These are phyloP conservation scores for Euphrasia arctica DNA, from an alignment of 305 asterid genomes.

Conservation along the genomic window DNA sequence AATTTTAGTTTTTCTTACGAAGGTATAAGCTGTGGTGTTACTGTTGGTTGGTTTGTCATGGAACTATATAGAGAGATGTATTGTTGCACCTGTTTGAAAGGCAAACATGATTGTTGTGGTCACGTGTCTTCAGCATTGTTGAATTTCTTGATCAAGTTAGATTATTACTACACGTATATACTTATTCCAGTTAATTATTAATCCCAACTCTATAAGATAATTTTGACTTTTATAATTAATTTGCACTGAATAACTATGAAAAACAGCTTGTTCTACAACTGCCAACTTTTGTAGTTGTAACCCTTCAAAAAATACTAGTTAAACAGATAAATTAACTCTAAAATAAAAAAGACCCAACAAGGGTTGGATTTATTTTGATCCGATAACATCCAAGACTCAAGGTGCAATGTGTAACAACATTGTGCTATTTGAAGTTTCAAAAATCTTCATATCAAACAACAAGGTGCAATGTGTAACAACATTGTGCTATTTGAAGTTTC, in stretches of 20 bases:
- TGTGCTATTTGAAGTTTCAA: neutral
- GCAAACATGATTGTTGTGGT: neutral
- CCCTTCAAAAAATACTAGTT: too few relatives aligned
- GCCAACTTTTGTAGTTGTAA: too few relatives aligned
- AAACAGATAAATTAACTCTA: too few relatives aligned
- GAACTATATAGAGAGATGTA: neutral
- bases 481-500: neutral
- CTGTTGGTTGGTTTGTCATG: constrained; percentile 28
- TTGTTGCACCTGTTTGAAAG: neutral
- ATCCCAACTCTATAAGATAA: too few relatives aligned
- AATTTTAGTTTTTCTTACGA: constrained; percentile 24
- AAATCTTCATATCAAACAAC: neutral
- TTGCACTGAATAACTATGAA: too few relatives aligned
- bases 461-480: neutral
- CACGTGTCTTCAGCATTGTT: too few relatives aligned
- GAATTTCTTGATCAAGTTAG: too few relatives aligned
- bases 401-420: neutral
- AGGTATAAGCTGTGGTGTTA: constrained; percentile 11
- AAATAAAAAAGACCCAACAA: too few relatives aligned
- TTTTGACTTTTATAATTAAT: too few relatives aligned
- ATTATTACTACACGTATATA: too few relatives aligned
- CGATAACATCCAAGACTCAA: neutral
- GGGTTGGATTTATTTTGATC: neutral
- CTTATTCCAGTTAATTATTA: too few relatives aligned
- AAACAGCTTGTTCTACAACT: too few relatives aligned